Evolutionary conservation across 805 yeast species (phyloP).

Genomic region (Candida railenensis): DNA sequence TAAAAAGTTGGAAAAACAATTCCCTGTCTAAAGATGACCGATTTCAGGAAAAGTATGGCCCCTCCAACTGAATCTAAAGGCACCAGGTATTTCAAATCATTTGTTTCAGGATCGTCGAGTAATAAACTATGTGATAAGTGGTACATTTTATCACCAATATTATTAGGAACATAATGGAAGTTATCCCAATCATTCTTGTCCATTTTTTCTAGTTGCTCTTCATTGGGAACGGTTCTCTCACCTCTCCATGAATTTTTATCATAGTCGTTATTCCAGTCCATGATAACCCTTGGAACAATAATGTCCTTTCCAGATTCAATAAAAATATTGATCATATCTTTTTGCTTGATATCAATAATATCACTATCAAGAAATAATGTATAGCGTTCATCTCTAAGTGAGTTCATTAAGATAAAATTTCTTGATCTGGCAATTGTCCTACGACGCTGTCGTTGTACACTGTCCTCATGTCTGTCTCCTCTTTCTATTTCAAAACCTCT

Average conservation of each 20-base stretch:
- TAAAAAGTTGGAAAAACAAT: constrained; percentile 45
- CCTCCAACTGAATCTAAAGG: constrained; percentile 53
- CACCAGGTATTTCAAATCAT: constrained; percentile 13
- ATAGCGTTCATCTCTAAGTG: constrained; percentile 28
- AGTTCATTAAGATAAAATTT: constrained; percentile 30
- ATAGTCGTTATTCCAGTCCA: constrained; percentile 28
- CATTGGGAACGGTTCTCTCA: constrained; percentile 29
- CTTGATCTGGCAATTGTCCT: constrained; percentile 36
- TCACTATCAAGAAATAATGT: constrained; percentile 40
- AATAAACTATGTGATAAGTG: constrained; percentile 22
- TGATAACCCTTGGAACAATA: constrained; percentile 34
- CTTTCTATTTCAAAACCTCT: constrained; percentile 14
- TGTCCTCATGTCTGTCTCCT: constrained; percentile 23
- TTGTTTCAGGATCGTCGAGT: constrained; percentile 7
- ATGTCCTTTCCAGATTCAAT: constrained; percentile 31
- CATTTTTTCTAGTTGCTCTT: constrained; percentile 23
- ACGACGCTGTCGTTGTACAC: constrained; percentile 33
- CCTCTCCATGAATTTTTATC: constrained; percentile 45
- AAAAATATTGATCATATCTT: constrained; percentile 24
- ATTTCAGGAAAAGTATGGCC: constrained; percentile 45
- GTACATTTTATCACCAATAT: constrained; percentile 23
- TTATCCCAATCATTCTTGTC: constrained; percentile 28
- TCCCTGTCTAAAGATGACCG: constrained; percentile 45
- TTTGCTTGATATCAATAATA: constrained; percentile 21
- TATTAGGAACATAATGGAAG: constrained; percentile 33